Base-by-base conservation (phyloP, 2,329 filamentous ascomycete genomes). In the Knoxdaviesia capensis region DNA sequence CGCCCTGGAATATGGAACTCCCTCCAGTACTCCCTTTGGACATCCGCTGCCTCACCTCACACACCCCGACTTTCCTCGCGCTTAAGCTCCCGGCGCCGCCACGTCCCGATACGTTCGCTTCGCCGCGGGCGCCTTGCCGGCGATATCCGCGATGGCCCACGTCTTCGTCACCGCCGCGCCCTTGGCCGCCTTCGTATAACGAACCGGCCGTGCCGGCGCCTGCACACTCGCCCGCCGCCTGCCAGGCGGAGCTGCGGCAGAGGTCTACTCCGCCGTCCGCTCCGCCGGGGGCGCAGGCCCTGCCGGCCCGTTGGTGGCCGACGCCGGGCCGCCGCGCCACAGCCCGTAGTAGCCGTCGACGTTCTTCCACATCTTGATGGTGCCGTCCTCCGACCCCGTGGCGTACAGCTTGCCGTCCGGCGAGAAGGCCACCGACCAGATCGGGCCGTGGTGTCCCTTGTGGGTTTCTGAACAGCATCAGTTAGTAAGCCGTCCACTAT, bases 341-440 rank as follows among this genome's bases (percentile, higher is more conserved):
- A 78, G 64, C 2, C 74, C 74, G 44, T 77, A 79, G 45, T 66
- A 69, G 1, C 74, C 74, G 5, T 75, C 70, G 45, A 74, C 78
- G 48, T 79, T 79, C 61, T 79, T 79, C 74, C 74, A 79, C 65
- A 98, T 67, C 63, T 98, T 98, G 58, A 98, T 92, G 0, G 90
- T 98, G 36, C 90, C 90, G 53, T 98, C 90, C 56, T 98, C 90
- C 40, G 87, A 94, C 31, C 84, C 90, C 1, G 90, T 98, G 1
- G 87, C 90, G 55, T 96, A 98, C 6, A 98, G 65, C 56, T 93
- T 94, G 39, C 87, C 87, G 54, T 98, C 90, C 0, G 90, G 90
- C 0, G 87, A 90, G 59, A 94, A 98, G 44, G 80, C 80, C 45
- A 92, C 77, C 5, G 86, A 94, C 90, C 90, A 98, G 47, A 98